These are phyloP conservation scores for Ambrosia artemisiifolia DNA, from an alignment of 129 eudicot species.

Conservation along the genomic window DNA sequence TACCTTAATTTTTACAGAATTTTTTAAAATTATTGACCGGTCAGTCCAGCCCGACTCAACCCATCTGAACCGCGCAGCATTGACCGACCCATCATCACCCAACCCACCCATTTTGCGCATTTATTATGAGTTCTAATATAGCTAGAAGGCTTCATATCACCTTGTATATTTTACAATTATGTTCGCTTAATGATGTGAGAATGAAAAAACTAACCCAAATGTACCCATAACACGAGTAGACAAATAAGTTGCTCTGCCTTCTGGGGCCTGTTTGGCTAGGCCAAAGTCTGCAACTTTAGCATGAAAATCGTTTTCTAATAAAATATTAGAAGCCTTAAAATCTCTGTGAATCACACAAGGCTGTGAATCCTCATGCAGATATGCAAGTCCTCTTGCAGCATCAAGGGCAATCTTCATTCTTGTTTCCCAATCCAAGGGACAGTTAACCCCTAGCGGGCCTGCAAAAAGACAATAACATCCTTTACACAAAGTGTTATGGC, in stretches of 20 bases:
- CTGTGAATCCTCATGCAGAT: constrained; percentile 95
- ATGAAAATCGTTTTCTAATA: constrained; percentile 80
- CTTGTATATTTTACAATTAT: background rate
- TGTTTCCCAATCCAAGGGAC: constrained; percentile 95
- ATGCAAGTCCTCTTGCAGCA: constrained; percentile 99
- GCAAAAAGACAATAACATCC: constrained; percentile 25
- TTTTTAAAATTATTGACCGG: background rate
- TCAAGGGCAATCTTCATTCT: constrained; percentile 98
- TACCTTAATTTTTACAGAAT: background rate
- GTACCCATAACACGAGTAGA: constrained; percentile 99
- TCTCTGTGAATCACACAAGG: constrained; percentile 97
- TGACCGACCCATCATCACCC: background rate
- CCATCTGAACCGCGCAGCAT: background rate
- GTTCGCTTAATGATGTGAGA: background rate
- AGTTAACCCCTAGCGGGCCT: constrained; percentile 89
- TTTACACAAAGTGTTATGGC: constrained; percentile 14
- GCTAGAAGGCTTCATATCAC: background rate
- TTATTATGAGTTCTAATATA: background rate
- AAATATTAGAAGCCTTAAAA: constrained; percentile 91
- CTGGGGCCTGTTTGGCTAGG: constrained; percentile 94
- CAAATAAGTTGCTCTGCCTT: constrained; percentile 80
- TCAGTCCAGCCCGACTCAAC: background rate
- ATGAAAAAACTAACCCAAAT: constrained; percentile 72
- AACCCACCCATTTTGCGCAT: background rate
- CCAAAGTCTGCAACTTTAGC: constrained; percentile 99